phyloP scores from a whole-genome alignment of 2,329 filamentous ascomycete species.

The Aplosporella prunicola region DNA sequence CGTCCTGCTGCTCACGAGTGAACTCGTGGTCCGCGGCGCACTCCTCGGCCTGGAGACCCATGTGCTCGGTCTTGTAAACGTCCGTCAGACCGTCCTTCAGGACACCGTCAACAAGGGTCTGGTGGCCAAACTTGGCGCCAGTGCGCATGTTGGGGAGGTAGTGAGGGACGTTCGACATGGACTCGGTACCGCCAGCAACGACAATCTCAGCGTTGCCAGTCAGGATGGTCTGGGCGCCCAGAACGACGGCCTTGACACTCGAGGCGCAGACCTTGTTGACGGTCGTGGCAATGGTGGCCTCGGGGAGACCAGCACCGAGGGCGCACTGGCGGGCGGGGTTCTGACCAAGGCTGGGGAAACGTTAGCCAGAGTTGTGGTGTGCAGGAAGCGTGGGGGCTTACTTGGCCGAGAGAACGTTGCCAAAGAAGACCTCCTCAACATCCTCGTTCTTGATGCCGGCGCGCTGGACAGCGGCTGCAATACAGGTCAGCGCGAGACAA shows the following conservation, averaged over 20 bases:
- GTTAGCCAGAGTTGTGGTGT: conserved; percentile 9
- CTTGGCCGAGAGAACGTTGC: conserved; percentile 96
- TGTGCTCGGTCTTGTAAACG: conserved; percentile 91
- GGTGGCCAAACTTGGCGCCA: conserved; percentile 90
- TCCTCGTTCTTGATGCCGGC: conserved; percentile 80
- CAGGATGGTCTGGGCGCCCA: conserved; percentile 95
- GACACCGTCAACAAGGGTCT: conserved; percentile 79
- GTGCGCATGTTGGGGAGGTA: conserved; percentile 82
- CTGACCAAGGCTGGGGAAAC: conserved; percentile 70
- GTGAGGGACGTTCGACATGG: conserved; percentile 97
- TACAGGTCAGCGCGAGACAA: conserved; percentile 2
- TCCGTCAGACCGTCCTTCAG: conserved; percentile 92
- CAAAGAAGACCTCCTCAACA: conserved; percentile 94
- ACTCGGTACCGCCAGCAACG: conserved; percentile 90
- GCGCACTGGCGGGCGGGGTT: conserved; percentile 93
- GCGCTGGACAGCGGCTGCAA: conserved; percentile 65
- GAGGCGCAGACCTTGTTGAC: conserved; percentile 99
- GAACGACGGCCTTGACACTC: conserved; percentile 83
- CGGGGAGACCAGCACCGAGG: conserved; percentile 73
- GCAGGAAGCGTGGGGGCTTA: conserved; percentile 36
- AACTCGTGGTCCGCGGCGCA: conserved; percentile 78
- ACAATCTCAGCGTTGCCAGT: conserved; percentile 88
- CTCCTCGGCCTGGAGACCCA: conserved; percentile 88
- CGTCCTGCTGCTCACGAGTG: conserved; percentile 78
- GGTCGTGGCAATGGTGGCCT: conserved; percentile 76